Base-by-base conservation (phyloP, 2,329 filamentous ascomycete species). In the Botrytis hyacinthi region DNA sequence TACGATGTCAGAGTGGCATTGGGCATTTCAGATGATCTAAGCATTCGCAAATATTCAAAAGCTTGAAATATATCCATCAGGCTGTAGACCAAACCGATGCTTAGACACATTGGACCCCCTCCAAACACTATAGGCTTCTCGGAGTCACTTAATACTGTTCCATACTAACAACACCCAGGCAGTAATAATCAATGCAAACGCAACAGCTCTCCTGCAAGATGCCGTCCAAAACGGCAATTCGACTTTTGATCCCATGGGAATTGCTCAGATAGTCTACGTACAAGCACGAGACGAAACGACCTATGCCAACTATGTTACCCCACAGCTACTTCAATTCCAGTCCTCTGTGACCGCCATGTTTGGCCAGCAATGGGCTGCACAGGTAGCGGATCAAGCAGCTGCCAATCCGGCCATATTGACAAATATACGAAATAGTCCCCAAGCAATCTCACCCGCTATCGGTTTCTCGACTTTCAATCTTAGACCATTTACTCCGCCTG, bases 161-260 rank as follows among this genome's bases (percentile, higher is more conserved):
- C 3, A 18, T 70, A 22, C 68, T 70, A 70, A 70, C 22, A 67
- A n/a, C 22, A 12, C 83, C 83, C 10, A 74, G 80, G 89, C 90
- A 0, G 84, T 92, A 65, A 84, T 91, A 72, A 83, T 92, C 76
- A 89, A 90, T 74, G 80, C 88, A 1, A 91, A 91, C 76, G 89
- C 90, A 0, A 90, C 89, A 0, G 81, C 84, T 0, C 82, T 90
- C 32, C 83, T 92, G 0, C 86, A 86, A 70, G 81, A 84, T 29
- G 89, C 90, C 0, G 82, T 91, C 0, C 80, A 81, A 2, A 85
- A 80, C 0, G 87, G 86, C 1, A 90, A 92, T 77, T 77, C 84
- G 3, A 86, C 85, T 8, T 92, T 91, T 78, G 87, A 90, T 67
- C 90, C 89, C 0, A 81, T 84, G 6, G 88, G 88, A 9, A 87